Conservation (phyloP, 2,329 filamentous ascomycete genomes). For the Podosphaera leucotricha region DNA sequence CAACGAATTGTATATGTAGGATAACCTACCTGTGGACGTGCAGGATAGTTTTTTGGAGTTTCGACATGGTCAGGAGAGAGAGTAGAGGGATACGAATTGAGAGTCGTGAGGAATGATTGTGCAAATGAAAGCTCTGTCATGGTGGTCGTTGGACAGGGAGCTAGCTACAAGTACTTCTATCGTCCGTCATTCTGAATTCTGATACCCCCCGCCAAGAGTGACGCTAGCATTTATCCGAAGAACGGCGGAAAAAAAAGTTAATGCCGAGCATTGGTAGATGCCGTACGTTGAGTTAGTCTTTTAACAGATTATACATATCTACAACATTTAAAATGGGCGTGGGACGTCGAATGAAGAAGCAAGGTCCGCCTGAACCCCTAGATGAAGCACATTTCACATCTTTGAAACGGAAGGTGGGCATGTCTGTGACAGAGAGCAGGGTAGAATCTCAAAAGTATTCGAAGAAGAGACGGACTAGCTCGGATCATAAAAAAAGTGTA, state of each 20-base stretch:
- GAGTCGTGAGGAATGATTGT: conserved; percentile 54
- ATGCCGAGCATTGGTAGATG: background rate
- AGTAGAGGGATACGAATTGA: conserved; percentile 60
- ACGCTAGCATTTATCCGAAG: background rate
- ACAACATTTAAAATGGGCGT: conserved; percentile 69
- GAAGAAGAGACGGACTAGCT: conserved; percentile 40
- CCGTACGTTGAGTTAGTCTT: too few relatives aligned
- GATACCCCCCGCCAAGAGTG: background rate
- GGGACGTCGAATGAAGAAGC: conserved; percentile 86
- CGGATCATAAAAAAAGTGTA: conserved; percentile 18
- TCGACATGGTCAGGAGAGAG: conserved; percentile 78
- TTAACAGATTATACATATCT: too few relatives aligned
- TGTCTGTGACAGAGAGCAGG: conserved; percentile 34
- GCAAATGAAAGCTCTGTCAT: conserved; percentile 78
- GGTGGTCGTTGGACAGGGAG: conserved; percentile 9
- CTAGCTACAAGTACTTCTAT: too few relatives aligned
- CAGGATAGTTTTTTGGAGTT: conserved; percentile 55
- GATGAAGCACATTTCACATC: conserved; percentile 60
- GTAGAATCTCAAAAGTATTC: conserved; percentile 21
- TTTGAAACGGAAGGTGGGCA: conserved; percentile 62
- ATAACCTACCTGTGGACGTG: conserved; percentile 46
- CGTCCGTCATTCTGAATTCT: background rate
- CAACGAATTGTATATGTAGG: background rate
- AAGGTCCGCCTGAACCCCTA: conserved; percentile 63
- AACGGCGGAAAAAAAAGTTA: conserved; percentile 2